Percentiles rank a stretch among this genome's conserved stretches.
phyloP scores from a whole-genome alignment of 2,329 filamentous ascomycete species.

The Balansia obtecta region DNA sequence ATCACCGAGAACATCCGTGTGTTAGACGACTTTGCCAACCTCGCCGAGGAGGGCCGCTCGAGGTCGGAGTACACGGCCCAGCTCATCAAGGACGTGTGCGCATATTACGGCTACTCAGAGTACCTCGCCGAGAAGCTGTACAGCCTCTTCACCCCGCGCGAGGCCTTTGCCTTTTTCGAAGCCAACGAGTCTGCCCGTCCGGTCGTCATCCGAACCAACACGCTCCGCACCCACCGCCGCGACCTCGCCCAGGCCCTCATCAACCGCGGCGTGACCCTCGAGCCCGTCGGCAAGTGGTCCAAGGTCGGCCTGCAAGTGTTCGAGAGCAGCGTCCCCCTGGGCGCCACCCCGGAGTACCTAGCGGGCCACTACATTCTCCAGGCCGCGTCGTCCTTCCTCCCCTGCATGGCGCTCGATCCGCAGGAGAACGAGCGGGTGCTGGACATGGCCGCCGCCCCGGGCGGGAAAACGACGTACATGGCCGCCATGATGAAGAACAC shows the following conservation, averaged over 20 bases:
- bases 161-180: conserved; percentile 97
- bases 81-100: conserved; percentile 81
- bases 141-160: conserved; percentile 79
- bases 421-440: conserved; percentile 87
- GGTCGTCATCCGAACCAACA: conserved; percentile 94
- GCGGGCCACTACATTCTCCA: conserved; percentile 97
- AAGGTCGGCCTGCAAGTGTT: conserved; percentile 97
- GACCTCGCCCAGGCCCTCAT: conserved; percentile 89
- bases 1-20: conserved; percentile 92
- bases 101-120: conserved; percentile 91
- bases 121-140: conserved; percentile 95
- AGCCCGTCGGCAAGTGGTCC: conserved; percentile 96
- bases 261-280: conserved; percentile 89
- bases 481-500: conserved; percentile 66
- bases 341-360: conserved; percentile 94
- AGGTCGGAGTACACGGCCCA: conserved; percentile 80
- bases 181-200: conserved; percentile 92
- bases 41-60: conserved; percentile 68
- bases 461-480: conserved; percentile 37
- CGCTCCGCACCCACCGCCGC: conserved; percentile 60
- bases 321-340: conserved; percentile 71
- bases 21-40: conserved; percentile 73
- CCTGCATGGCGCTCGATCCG: conserved; percentile 92
- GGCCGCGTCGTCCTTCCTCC: conserved; percentile 90
- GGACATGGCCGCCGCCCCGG: conserved; percentile 37